phyloP scores from a whole-genome alignment of 1,284 basidiomycete species.

The Malassezia japonica region DNA sequence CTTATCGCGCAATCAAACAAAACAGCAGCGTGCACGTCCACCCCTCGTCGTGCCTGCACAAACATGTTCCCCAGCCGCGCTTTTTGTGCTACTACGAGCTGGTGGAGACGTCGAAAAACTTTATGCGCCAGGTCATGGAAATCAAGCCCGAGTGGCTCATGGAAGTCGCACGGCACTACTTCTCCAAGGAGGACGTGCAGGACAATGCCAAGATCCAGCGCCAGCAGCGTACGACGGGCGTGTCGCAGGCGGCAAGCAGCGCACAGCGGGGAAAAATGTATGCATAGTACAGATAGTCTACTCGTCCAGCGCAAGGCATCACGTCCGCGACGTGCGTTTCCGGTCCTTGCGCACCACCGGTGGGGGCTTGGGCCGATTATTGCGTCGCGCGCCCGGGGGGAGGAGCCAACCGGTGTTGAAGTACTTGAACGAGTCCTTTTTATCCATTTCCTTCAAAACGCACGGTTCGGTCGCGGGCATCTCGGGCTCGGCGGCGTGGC shows the following conservation, averaged over 20 bases:
- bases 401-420: constrained; percentile 85
- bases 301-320: background rate
- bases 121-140: constrained; percentile 81
- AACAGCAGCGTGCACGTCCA: constrained; percentile 92
- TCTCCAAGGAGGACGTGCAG: constrained; percentile 29
- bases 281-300: background rate
- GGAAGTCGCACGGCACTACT: constrained; percentile 55
- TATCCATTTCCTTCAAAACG: constrained; percentile 54
- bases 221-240: constrained; percentile 9
- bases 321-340: background rate
- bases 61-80: constrained; percentile 82
- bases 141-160: constrained; percentile 88
- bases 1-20: constrained; percentile 82
- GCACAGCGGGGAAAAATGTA: background rate
- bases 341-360: background rate
- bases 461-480: constrained; percentile 3
- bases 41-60: constrained; percentile 87
- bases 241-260: background rate
- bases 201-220: constrained; percentile 15
- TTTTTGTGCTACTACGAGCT: constrained; percentile 85
- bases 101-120: constrained; percentile 56
- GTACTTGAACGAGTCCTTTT: constrained; percentile 64
- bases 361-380: constrained; percentile 12
- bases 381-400: constrained; percentile 54
- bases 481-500: constrained; percentile 3